Evolutionary conservation across 2,329 filamentous ascomycete genomes (phyloP), one percentile per base, ranked within the genome.

Genomic region (Scedosporium dehoogii): DNA sequence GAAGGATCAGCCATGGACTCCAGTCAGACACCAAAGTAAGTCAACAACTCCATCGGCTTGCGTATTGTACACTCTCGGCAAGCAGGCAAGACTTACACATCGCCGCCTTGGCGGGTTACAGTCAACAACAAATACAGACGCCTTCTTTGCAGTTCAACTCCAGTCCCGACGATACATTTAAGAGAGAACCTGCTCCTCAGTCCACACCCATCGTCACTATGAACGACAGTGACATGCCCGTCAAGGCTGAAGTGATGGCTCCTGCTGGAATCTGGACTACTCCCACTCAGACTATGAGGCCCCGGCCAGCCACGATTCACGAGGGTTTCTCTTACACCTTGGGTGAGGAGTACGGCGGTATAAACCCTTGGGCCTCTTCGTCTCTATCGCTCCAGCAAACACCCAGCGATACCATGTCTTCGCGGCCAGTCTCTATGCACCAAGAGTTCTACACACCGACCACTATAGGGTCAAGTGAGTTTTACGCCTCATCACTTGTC

Each of bases 311-410:
- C 53, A 84, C 83, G 46, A 85, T 85, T 63, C 82, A 86, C 67
- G 83, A 85, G 69, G 81, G 80, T 60, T 85, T 86, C 69, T 81
- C 82, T 18, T 86, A 83, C 72, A 83, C 80, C 68, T 74, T 83
- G 65, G 76, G 77, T 42, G 82, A 84, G 65, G 78, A 82, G 55
- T 83, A 78, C 65, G 75, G 76, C 56, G 75, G 78, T 4, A 70
- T 85, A 56, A 76, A 81, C 16, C 78, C 81, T 2, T 87, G 84
- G 84, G 83, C 85, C 67, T 76, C 82, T 25, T 80, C 81, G 44
- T 78, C 76, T 4, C 71, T 85, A 66, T 78, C 80, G 9, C 74
- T 83, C 68, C 79, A 81, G 65, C 73, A 76, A 64, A 79, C 77
- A 0, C 76, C 80, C 16, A 81, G 74, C 67, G 81, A 84, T 63